Evolutionary conservation across 1,284 basidiomycete species (phyloP).

Genomic region (Ganoderma resinaceum): DNA sequence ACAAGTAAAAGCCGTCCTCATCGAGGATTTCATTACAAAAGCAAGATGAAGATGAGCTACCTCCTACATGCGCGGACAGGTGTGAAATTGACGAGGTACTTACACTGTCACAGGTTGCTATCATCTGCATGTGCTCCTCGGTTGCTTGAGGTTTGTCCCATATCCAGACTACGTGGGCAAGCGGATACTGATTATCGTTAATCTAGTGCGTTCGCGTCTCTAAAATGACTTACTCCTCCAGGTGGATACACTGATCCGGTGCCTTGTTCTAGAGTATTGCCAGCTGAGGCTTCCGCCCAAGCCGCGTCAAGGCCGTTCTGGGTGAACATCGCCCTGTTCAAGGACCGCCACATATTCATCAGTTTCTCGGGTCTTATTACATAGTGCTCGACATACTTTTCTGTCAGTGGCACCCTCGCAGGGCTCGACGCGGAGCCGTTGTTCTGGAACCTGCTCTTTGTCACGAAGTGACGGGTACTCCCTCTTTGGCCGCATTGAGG

Average conservation of each 20-base stretch:
- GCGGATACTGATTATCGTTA: no score
- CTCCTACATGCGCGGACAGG: no score
- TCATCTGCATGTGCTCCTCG: no score
- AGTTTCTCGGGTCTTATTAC: conserved; percentile 57
- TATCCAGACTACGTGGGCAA: no score
- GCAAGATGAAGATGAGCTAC: no score
- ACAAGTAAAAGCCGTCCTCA: no score
- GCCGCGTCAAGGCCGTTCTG: conserved; percentile 55
- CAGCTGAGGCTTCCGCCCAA: conserved; percentile 58
- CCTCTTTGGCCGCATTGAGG: conserved; percentile 47
- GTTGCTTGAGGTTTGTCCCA: no score
- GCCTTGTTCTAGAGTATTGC: conserved; percentile 45
- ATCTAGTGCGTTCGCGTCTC: conserved; percentile 38
- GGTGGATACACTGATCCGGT: conserved; percentile 1
- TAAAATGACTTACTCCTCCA: background rate
- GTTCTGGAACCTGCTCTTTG: conserved; percentile 55
- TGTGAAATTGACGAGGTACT: no score
- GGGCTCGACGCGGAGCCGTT: conserved; percentile 47
- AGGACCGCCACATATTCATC: conserved; percentile 50
- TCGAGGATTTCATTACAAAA: no score
- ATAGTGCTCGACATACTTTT: conserved; percentile 58
- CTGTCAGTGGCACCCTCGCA: conserved; percentile 45
- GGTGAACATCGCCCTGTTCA: conserved; percentile 57
- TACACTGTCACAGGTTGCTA: no score
- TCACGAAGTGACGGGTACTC: conserved; percentile 54